phyloP scores from a whole-genome alignment of 2,329 filamentous ascomycete genomes.

The Xylariaceae sp. region DNA sequence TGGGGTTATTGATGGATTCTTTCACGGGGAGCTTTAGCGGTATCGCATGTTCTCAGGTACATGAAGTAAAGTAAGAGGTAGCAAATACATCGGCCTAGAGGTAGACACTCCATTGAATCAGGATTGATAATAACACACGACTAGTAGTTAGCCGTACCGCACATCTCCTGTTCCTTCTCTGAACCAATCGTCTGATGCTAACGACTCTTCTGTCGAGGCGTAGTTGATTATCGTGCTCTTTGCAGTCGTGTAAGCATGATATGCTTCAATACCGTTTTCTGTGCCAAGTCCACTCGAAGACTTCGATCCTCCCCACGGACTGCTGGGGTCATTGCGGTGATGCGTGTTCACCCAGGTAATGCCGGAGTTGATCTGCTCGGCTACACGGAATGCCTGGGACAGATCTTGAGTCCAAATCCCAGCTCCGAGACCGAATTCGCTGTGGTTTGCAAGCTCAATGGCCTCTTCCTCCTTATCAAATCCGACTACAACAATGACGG shows the following conservation, averaged over 20 bases:
- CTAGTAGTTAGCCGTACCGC: conserved; percentile 51
- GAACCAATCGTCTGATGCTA: conserved; percentile 66
- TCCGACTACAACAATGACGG: conserved; percentile 71
- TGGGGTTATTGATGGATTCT: no score
- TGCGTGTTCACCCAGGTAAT: conserved; percentile 60
- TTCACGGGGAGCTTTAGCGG: no score
- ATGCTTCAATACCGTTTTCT: conserved; percentile 68
- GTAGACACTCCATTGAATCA: no score
- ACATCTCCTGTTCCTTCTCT: conserved; percentile 54
- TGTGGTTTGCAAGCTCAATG: conserved; percentile 68
- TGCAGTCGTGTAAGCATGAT: conserved; percentile 55
- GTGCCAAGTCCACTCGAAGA: conserved; percentile 65
- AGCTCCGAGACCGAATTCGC: conserved; percentile 73
- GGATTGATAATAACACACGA: no score
- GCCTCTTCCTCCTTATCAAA: conserved; percentile 74
- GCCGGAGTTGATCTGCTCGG: conserved; percentile 67
- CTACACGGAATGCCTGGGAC: conserved; percentile 69
- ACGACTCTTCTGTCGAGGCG: conserved; percentile 50
- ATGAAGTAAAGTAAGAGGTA: no score
- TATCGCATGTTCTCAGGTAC: no score
- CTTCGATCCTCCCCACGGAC: conserved; percentile 66
- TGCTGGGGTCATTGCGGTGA: conserved; percentile 70
- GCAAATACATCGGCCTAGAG: no score
- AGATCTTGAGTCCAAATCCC: conserved; percentile 75
- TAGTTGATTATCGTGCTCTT: conserved; percentile 72